Base-by-base conservation (phyloP, 306 rosid species). In the Cicer bijugum region DNA sequence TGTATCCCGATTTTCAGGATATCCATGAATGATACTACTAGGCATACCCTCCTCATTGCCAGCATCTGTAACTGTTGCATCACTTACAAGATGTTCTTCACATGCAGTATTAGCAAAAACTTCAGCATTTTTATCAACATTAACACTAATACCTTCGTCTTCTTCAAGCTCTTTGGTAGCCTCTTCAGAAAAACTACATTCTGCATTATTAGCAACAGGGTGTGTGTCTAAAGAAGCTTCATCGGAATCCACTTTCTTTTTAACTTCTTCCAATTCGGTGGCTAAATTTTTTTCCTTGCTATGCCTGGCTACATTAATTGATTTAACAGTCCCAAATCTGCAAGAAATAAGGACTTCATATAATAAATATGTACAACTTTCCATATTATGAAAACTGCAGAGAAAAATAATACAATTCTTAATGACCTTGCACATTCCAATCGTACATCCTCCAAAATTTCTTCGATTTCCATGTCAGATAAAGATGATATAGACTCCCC, bases 351-450 rank as follows among this genome's bases (percentile, higher is more conserved):
- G 68, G 42, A 81, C 28, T 71, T 72, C 48, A 55, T 12, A 56
- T 37, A 10, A 74, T 37, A 38, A 16, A 43, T 52, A 28, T 37
- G 16, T 58, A 67, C 72, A 67, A 10, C 62, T 20, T 69, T 16
- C 0, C 55, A 82, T 20, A 38, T 12, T 45, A 67, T 52, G 57
- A 64, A 44, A 78, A 74, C 38, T 77, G 46, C 43, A 76, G 75
- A 63, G 28, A 37, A 23, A 79, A 39, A 50, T 62, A 12, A 23
- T 20, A 14, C 10, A 76, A 58, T 43, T 80, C 57, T 83, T 74
- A 8, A 37, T 85, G 70, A 94, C 97, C 99, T 91, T 80, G 95
- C 86, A 86, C 99, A 94, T 82, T 94, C 99, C 84, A 86, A 75
- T 35, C 99, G 95, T 69, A 94, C 78, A 74, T 94, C 99, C 84